These are phyloP conservation scores for Hortiboletus campestris DNA, from an alignment of 768 basidiomycete species.

Conservation along the genomic window DNA sequence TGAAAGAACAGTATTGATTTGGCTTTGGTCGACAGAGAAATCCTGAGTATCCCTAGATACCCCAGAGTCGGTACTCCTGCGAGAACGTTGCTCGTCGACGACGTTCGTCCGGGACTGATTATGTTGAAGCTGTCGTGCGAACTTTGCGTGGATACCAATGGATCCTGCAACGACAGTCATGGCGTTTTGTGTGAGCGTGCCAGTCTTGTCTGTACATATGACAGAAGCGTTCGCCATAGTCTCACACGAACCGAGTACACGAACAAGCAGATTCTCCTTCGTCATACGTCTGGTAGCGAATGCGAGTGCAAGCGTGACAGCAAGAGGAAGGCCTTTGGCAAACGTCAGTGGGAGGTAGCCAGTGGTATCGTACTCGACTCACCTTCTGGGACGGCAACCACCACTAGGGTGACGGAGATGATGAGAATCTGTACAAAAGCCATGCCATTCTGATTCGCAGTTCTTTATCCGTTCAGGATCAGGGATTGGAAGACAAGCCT, in stretches of 20 bases:
- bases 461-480: conserved; percentile 38
- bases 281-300: conserved; percentile 99
- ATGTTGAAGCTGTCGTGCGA: conserved; percentile 74
- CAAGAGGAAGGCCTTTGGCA: conserved; percentile 77
- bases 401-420: conserved; percentile 89
- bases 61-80: conserved; percentile 31
- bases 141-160: conserved; percentile 91
- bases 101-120: conserved; percentile 74
- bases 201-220: conserved; percentile 94
- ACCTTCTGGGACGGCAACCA: conserved; percentile 88
- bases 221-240: conserved; percentile 99
- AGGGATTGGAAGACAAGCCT: background rate
- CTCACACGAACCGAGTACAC: conserved; percentile 94
- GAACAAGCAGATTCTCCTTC: conserved; percentile 89
- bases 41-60: conserved; percentile 53
- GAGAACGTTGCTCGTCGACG: conserved; percentile 43
- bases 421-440: conserved; percentile 91
- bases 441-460: conserved; percentile 80
- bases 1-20: conserved; percentile 64
- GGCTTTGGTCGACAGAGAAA: conserved; percentile 80
- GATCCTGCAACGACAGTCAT: conserved; percentile 98
- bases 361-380: conserved; percentile 3
- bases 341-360: background rate
- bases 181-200: conserved; percentile 90
- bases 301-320: conserved; percentile 93